phyloP scores from a whole-genome alignment of 2,329 filamentous ascomycete species.

The Podosphaera fusca region DNA sequence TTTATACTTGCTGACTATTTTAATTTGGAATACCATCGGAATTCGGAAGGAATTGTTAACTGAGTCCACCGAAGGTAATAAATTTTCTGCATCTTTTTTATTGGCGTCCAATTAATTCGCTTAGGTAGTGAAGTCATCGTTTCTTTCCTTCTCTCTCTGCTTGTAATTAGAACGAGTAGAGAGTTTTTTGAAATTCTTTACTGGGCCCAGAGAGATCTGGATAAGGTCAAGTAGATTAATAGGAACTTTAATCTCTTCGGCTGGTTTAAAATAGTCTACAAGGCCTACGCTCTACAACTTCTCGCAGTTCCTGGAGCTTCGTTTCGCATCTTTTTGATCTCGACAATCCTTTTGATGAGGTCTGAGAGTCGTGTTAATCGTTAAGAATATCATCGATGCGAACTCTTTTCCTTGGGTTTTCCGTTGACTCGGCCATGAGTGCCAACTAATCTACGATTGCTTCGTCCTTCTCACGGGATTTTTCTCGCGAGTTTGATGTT shows the following conservation, averaged over 20 bases:
- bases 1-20: neutral
- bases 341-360: neutral
- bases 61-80: neutral
- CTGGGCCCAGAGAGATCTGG: neutral
- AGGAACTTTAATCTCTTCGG: neutral
- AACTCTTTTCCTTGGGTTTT: neutral
- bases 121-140: neutral
- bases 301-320: neutral
- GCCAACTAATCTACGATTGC: neutral
- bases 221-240: constrained; percentile 1
- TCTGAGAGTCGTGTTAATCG: neutral
- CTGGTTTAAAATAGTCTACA: neutral
- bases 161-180: neutral
- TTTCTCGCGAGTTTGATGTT: neutral
- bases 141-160: neutral
- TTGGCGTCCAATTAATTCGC: neutral
- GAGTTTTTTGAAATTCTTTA: neutral
- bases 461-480: neutral
- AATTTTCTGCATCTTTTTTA: neutral
- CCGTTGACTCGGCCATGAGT: neutral
- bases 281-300: neutral
- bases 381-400: neutral
- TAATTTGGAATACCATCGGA: neutral
- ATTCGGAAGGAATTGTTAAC: neutral
- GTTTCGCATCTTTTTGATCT: neutral